Base-by-base conservation (phyloP, 2,329 filamentous ascomycete species). In the Fusarium oxysporum region DNA sequence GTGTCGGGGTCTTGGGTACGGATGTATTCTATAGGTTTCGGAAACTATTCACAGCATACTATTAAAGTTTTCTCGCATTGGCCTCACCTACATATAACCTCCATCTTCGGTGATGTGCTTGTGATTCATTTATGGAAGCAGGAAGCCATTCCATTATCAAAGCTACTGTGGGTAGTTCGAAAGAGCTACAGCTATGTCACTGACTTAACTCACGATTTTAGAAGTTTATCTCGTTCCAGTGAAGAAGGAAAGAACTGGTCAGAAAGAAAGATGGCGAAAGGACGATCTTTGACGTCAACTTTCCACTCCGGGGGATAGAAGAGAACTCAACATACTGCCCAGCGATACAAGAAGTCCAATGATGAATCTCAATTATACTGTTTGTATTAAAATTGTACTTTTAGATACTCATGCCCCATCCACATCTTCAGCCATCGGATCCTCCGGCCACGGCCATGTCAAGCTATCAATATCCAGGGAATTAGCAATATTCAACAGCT, bases 391-490 rank as follows among this genome's bases (percentile, higher is more conserved):
- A 8, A 8, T 37, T 28, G 13, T 3, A 2, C 19, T 28, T 21
- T 28, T 11, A 6, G 7, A 4, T 50, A 17, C 12, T 54, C 41
- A 68, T 25, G 16, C 17, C 10, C 33, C 59, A 5, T 59, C 47
- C 23, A 40, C 16, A 25, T 50, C 51, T 3, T 47, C 43, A 11
- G 38, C 37, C 30, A 53, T 33, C 7, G 45, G 45, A 30, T 65
- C 68, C 33, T 64, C 56, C 5, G 73, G 71, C 56, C 74, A 64
- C 8, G 73, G 73, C 73, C 73, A 76, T 4, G 61, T 60, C 60
- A 76, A 56, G 14, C 71, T 76, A 14, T 76, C 71, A n/a, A 76
- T 40, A 33, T 76, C 71, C 14, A 76, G 30, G 1, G 71, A 72
- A 45, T 76, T 70, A 4, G 73, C 73, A 23, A 76, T 50, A 8